Conservation (phyloP, 805 yeast genomes). For the Nakazawaea populi region DNA sequence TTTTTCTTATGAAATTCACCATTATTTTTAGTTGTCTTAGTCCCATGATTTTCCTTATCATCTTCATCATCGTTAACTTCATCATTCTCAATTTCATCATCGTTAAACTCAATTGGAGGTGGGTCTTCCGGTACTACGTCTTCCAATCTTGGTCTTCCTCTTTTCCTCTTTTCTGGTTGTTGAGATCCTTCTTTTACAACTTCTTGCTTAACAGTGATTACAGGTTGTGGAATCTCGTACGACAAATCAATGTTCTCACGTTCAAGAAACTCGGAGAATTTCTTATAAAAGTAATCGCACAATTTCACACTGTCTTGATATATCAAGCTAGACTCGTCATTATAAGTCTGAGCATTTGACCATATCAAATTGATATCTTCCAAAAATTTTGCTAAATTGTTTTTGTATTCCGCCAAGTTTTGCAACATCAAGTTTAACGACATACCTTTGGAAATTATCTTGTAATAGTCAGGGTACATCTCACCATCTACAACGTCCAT, state of each 20-base stretch:
- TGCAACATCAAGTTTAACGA: conserved; percentile 56
- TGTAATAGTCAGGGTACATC: conserved; percentile 77
- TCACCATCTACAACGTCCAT: conserved; percentile 65
- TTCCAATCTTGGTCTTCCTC: conserved; percentile 19
- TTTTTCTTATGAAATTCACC: background rate
- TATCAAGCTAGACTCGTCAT: conserved; percentile 66
- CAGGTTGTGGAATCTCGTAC: conserved; percentile 5
- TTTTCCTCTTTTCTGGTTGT: conserved; percentile 20
- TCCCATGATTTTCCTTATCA: background rate
- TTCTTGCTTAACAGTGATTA: conserved; percentile 11
- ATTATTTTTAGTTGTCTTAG: background rate
- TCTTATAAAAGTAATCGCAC: conserved; percentile 41
- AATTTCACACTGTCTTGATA: conserved; percentile 66
- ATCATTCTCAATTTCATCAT: conserved; percentile 6
- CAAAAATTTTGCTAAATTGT: conserved; percentile 50
- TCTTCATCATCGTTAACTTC: conserved; percentile 8
- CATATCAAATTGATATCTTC: conserved; percentile 61
- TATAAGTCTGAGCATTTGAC: conserved; percentile 72
- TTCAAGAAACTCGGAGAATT: conserved; percentile 24
- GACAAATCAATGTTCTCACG: background rate
- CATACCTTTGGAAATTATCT: conserved; percentile 66
- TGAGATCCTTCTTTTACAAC: conserved; percentile 9
- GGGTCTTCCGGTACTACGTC: conserved; percentile 12
- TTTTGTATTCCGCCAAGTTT: conserved; percentile 47
- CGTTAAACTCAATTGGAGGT: conserved; percentile 13